phyloP scores from a whole-genome alignment of 805 yeast species.

The Nakazawaea ambrosiae region DNA sequence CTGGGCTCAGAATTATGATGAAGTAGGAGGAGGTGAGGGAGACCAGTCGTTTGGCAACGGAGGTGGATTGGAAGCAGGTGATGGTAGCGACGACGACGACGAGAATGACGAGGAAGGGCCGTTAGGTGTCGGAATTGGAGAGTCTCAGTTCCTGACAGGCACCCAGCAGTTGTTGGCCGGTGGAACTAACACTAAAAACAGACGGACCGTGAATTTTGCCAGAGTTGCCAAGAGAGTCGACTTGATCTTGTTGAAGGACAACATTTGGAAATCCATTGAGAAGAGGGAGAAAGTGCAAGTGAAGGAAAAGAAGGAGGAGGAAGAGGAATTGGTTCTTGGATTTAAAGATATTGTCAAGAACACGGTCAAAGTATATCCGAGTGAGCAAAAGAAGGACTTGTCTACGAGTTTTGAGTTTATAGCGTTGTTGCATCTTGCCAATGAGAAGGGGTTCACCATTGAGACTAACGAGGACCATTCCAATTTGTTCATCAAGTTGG shows the following conservation, averaged over 20 bases:
- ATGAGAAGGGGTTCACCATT: slow-evolving; percentile 69
- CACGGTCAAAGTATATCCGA: slow-evolving; percentile 40
- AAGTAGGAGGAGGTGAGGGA: slow-evolving; percentile 19
- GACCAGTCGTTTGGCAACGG: slow-evolving; percentile 11
- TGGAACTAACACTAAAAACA: slow-evolving; percentile 16
- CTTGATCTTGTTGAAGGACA: slow-evolving; percentile 63
- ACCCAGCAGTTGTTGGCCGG: slow-evolving; percentile 19
- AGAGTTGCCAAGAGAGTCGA: slow-evolving; percentile 75
- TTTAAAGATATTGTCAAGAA: slow-evolving; percentile 19
- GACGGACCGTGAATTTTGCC: slow-evolving; percentile 49
- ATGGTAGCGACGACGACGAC: slow-evolving; percentile 32
- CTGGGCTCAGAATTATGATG: slow-evolving; percentile 63
- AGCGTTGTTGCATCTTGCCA: slow-evolving; percentile 77
- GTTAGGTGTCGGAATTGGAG: slow-evolving; percentile 10
- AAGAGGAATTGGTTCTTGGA: slow-evolving; percentile 10
- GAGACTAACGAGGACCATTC: slow-evolving; percentile 30
- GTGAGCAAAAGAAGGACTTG: slow-evolving; percentile 53
- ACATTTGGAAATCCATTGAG: slow-evolving; percentile 56
- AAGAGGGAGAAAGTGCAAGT: slow-evolving; percentile 11
- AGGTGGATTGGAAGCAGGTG: slow-evolving; percentile 28
- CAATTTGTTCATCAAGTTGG: slow-evolving; percentile 6
- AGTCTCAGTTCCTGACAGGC: slow-evolving; percentile 15
- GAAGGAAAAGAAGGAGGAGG: neutral
- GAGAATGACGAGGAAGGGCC: slow-evolving; percentile 25
- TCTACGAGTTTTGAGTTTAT: slow-evolving; percentile 85